Evolutionary conservation across 371 early-diverging fungal genomes (phyloP).

Genomic region (Rhizopus stolonifer): DNA sequence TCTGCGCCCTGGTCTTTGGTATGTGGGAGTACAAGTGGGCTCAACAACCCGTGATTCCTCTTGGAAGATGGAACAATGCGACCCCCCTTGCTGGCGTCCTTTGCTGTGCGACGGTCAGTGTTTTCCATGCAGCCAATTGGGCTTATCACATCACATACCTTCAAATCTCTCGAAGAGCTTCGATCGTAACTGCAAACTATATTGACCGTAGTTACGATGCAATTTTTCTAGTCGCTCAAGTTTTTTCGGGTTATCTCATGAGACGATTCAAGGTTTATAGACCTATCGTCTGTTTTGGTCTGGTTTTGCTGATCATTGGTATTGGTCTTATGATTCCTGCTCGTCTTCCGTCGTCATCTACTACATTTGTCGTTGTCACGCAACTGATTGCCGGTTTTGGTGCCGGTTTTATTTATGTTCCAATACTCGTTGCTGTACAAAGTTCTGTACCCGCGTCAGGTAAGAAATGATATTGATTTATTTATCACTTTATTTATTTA

Average conservation of each 20-base stretch:
- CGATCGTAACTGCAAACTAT: slow-evolving; percentile 23
- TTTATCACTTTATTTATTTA: neutral
- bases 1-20: slow-evolving; percentile 28
- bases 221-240: slow-evolving; percentile 28
- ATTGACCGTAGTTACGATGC: slow-evolving; percentile 42
- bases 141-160: slow-evolving; percentile 43
- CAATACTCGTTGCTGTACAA: slow-evolving; percentile 36
- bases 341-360: slow-evolving; percentile 31
- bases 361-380: slow-evolving; percentile 32
- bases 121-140: slow-evolving; percentile 43
- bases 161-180: slow-evolving; percentile 41
- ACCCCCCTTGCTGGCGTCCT: slow-evolving; percentile 48
- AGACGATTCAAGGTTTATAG: slow-evolving; percentile 41
- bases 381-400: slow-evolving; percentile 45
- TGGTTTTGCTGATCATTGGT: slow-evolving; percentile 55
- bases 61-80: slow-evolving; percentile 41
- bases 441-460: slow-evolving; percentile 39
- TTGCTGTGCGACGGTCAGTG: slow-evolving; percentile 37
- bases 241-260: slow-evolving; percentile 38
- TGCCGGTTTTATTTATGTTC: slow-evolving; percentile 35
- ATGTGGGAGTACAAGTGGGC: slow-evolving; percentile 47
- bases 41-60: slow-evolving; percentile 44
- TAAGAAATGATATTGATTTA: slow-evolving; percentile 1
- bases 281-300: slow-evolving; percentile 54
- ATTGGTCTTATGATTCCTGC: slow-evolving; percentile 47